A percentile compares a stretch with the other conserved stretches of the same genome.
Conservation (phyloP, 2,329 filamentous ascomycete genomes). For the Talaromyces piceae region DNA sequence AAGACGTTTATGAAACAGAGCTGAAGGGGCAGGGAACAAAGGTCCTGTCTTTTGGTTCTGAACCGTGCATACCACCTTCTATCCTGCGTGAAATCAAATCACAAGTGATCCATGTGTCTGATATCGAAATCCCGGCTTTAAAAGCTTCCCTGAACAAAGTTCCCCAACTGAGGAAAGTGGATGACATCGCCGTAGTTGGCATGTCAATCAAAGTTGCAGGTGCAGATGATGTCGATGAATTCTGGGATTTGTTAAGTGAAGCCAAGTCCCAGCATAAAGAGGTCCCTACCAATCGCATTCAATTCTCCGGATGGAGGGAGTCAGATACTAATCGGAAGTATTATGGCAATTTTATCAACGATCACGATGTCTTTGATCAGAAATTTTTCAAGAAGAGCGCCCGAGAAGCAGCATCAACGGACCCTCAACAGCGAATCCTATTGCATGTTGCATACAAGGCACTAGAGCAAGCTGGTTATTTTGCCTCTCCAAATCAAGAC, state of each 20-base stretch:
- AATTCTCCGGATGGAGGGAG: slow-evolving; percentile 13
- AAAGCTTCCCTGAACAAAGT: background rate
- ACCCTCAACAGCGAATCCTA: slow-evolving; percentile 19
- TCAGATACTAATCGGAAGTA: slow-evolving; percentile 13
- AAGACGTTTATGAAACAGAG: slow-evolving; percentile 8
- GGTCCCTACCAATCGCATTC: slow-evolving; percentile 12
- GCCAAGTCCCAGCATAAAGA: slow-evolving; percentile 17
- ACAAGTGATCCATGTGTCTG: slow-evolving; percentile 4
- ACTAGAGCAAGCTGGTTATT: slow-evolving; percentile 17
- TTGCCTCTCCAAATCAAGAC: slow-evolving; percentile 16
- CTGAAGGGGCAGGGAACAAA: slow-evolving; percentile 9
- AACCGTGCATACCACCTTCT: slow-evolving; percentile 30
- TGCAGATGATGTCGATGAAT: slow-evolving; percentile 21
- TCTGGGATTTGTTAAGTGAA: slow-evolving; percentile 25
- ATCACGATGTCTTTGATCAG: slow-evolving; percentile 23
- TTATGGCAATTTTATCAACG: slow-evolving; percentile 16
- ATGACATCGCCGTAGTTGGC: slow-evolving; percentile 27
- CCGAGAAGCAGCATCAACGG: slow-evolving; percentile 10
- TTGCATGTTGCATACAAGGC: slow-evolving; percentile 34
- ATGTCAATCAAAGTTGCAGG: slow-evolving; percentile 25
- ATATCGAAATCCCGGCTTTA: background rate
- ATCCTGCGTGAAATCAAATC: slow-evolving; percentile 19
- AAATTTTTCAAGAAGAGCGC: slow-evolving; percentile 17
- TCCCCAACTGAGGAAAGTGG: slow-evolving; percentile 6
- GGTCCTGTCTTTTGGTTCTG: slow-evolving; percentile 31